A percentile compares a stretch with the other conserved stretches of the same genome.
Evolutionary conservation across 1,284 basidiomycete genomes (phyloP).

Genomic region (Farysia itapuensis): DNA sequence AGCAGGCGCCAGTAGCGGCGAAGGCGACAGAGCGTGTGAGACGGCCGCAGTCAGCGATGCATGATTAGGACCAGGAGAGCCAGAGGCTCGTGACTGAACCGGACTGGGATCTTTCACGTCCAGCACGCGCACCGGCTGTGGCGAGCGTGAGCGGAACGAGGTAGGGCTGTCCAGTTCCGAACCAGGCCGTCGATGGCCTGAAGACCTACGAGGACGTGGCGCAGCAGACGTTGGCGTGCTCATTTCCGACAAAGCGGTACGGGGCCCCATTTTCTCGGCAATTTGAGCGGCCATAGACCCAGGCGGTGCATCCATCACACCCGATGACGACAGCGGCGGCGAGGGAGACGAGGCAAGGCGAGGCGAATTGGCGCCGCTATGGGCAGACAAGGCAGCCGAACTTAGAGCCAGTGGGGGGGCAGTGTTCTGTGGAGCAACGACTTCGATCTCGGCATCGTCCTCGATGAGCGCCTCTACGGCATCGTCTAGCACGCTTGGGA

Average conservation of each 20-base stretch:
- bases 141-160: constrained; percentile 40
- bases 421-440: constrained; percentile 47
- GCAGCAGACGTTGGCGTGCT: background rate
- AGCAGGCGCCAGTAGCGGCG: constrained; percentile 1
- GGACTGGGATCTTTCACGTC: constrained; percentile 23
- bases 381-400: constrained; percentile 40
- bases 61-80: constrained; percentile 15
- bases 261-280: constrained; percentile 38
- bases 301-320: constrained; percentile 41
- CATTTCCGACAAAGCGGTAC: constrained; percentile 2
- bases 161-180: constrained; percentile 29
- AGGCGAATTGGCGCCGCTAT: constrained; percentile 35
- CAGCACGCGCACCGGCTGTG: constrained; percentile 9
- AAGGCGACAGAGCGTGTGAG: constrained; percentile 11
- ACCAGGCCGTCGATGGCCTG: constrained; percentile 20
- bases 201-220: constrained; percentile 1
- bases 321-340: constrained; percentile 31
- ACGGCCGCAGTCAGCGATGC: constrained; percentile 24
- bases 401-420: constrained; percentile 39
- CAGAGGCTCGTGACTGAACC: constrained; percentile 21
- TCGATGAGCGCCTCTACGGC: constrained; percentile 55
- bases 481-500: constrained; percentile 54
- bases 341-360: constrained; percentile 33
- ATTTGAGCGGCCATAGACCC: constrained; percentile 52
- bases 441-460: constrained; percentile 48